A percentile compares a stretch with the other conserved stretches of the same genome.
phyloP scores from a whole-genome alignment of 2,329 filamentous ascomycete species.

The Penicillium sp. region DNA sequence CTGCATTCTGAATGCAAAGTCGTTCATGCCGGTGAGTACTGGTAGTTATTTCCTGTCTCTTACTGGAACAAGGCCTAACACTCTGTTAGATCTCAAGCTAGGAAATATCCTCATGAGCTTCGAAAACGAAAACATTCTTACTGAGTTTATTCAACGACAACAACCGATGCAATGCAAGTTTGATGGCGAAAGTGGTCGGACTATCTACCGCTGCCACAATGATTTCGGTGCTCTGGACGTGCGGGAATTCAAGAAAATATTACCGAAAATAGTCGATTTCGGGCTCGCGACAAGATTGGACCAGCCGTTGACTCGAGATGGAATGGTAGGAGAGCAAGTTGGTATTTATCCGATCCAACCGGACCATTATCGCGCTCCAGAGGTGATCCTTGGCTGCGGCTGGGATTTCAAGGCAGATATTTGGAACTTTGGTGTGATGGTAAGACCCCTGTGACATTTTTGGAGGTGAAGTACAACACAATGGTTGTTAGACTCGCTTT shows the following conservation, averaged over 20 bases:
- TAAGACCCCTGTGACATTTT: conserved; percentile 6
- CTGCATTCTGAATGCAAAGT: conserved; percentile 38
- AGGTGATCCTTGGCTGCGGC: conserved; percentile 31
- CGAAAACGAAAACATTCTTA: conserved; percentile 18
- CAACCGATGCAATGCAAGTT: conserved; percentile 23
- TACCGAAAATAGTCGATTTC: conserved; percentile 31
- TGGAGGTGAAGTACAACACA: neutral
- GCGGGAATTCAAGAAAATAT: conserved; percentile 12
- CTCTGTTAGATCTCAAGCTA: conserved; percentile 35
- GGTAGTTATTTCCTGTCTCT: neutral
- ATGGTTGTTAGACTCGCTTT: neutral
- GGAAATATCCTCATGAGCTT: conserved; percentile 38
- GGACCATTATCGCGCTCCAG: conserved; percentile 31
- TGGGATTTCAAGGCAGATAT: conserved; percentile 35
- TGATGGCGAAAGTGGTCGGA: conserved; percentile 19
- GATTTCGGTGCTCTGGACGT: conserved; percentile 25
- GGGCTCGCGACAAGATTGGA: conserved; percentile 18
- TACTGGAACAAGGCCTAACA: neutral
- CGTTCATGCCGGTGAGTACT: conserved; percentile 35
- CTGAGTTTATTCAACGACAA: conserved; percentile 15
- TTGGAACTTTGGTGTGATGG: conserved; percentile 35
- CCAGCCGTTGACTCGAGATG: conserved; percentile 4
- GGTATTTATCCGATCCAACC: conserved; percentile 42
- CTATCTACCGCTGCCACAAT: conserved; percentile 27
- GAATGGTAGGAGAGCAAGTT: conserved; percentile 16